Base-by-base conservation (phyloP, 352 stramenopile genomes). In the Phytophthora citrophthora region DNA sequence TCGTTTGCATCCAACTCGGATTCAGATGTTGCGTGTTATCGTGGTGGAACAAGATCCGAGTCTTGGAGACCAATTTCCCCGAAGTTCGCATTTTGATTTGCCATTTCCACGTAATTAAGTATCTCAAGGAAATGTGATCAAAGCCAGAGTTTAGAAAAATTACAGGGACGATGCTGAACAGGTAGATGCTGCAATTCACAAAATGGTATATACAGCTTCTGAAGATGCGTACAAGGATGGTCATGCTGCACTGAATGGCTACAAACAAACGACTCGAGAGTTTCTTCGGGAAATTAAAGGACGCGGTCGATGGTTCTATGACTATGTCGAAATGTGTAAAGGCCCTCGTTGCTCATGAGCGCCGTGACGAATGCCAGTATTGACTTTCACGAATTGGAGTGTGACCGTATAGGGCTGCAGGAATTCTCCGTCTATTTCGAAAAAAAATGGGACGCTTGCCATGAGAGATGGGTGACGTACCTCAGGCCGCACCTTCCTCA, bases 61-160 rank as follows among this genome's bases (percentile, higher is more conserved):
- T 59, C 5, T 7, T 73, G 1, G 27, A 31, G 27, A 0, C 24
- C 51, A 32, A 39, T 0, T 11, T 74, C 66, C 34, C 50, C 0
- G 15, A 57, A 3, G 50, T 50, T 2, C 49, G 50, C 0, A 7
- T 70, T 0, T 27, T 66, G 1, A 61, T 70, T 4, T 70, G 60
- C 39, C 36, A 63, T 3, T 75, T 75, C 29, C 67, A 75, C 7
- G 61, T 68, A 0, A 47, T 71, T 10, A 65, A 71, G 29, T 71
- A 56, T 5, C 15, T 70, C 18, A 20, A 59, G 23, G 24, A 61
- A 12, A 58, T 24, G 55, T 41, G 36, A 2, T 23, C 34, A 0
- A 69, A 67, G 39, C 24, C 39, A 0, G 47, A 60, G 3, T 68
- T 54, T 27, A 51, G 64, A 0, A 69, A 64, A 20, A 41, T 77